Percentiles rank a stretch among this genome's conserved stretches.
Evolutionary conservation across 2,329 filamentous ascomycete species (phyloP).

Genomic region (Canariomyces notabilis): DNA sequence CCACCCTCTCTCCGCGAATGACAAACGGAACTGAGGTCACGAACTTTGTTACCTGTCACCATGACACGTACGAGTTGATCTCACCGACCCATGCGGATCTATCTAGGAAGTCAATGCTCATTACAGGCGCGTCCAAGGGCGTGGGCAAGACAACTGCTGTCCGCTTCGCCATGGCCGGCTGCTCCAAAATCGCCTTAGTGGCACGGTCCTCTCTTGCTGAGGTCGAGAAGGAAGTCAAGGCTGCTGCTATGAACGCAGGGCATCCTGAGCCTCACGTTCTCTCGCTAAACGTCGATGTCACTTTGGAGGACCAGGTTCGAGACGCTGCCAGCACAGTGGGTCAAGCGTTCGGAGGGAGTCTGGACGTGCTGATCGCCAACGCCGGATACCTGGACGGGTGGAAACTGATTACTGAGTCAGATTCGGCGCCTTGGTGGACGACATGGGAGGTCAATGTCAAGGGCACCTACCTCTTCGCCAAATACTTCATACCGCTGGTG

Average conservation of each 20-base stretch:
- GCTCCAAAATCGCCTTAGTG: constrained; percentile 43
- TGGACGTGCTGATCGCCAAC: too few relatives aligned
- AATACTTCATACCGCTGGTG: constrained; percentile 46
- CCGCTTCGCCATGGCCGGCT: constrained; percentile 46
- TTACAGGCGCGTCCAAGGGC: constrained; percentile 27
- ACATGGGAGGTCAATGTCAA: constrained; percentile 48
- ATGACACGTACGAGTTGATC: constrained; percentile 31
- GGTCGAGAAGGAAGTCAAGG: constrained; percentile 35
- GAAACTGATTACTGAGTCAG: constrained; percentile 32
- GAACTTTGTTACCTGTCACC: background rate
- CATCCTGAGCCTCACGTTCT: constrained; percentile 28
- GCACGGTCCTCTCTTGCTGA: constrained; percentile 45
- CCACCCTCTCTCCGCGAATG: too few relatives aligned
- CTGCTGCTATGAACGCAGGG: constrained; percentile 28
- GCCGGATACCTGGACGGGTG: too few relatives aligned
- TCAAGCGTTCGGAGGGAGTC: too few relatives aligned
- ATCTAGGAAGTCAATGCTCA: constrained; percentile 24
- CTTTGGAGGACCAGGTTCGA: too few relatives aligned
- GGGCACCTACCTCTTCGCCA: constrained; percentile 41
- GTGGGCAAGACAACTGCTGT: constrained; percentile 28
- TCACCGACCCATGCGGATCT: constrained; percentile 20
- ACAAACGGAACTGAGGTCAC: too few relatives aligned
- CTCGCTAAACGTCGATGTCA: constrained; percentile 31
- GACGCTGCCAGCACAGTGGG: too few relatives aligned
- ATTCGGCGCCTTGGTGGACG: constrained; percentile 41